A percentile compares a stretch with the other conserved stretches of the same genome.
These are phyloP conservation scores for Paspalum notatum DNA, from an alignment of 176 grass and related monocot genomes.

Conservation along the genomic window DNA sequence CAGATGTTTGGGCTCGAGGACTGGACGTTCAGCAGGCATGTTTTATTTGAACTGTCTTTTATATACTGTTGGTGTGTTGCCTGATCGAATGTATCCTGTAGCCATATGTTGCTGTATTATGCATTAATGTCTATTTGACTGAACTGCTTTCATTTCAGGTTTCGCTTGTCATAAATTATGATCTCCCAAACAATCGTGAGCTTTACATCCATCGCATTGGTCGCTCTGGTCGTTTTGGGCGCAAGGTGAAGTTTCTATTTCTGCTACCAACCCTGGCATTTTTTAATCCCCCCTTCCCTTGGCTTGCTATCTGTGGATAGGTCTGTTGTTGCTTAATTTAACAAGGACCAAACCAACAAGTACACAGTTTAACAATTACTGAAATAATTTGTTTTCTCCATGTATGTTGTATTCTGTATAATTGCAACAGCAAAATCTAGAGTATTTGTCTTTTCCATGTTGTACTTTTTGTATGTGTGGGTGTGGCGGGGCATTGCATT, in stretches of 20 bases:
- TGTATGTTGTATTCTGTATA: neutral
- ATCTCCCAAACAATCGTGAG: conserved; percentile 97
- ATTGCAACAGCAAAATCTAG: neutral
- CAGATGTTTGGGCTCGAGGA: conserved; percentile 90
- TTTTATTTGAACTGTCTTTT: conserved; percentile 23
- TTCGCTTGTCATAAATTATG: conserved; percentile 97
- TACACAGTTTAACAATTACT: neutral
- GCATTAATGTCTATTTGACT: neutral
- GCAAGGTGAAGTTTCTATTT: conserved; percentile 68
- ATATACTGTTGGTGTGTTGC: neutral
- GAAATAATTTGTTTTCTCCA: neutral
- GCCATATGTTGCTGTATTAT: neutral
- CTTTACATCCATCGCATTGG: conserved; percentile 99
- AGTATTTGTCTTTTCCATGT: neutral
- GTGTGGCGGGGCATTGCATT: neutral
- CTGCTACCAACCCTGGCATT: neutral
- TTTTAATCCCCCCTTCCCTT: neutral
- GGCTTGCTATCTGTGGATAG: neutral
- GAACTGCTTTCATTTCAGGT: conserved; percentile 53
- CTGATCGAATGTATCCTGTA: neutral
- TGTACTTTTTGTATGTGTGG: too few relatives aligned
- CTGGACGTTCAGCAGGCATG: conserved; percentile 94
- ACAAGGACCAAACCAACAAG: neutral
- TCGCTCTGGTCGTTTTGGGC: conserved; percentile 91
- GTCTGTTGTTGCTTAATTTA: neutral